Evolutionary conservation across 1,284 basidiomycete species (phyloP), one percentile per base, ranked within the genome.

Genomic region (Papiliotrema flavescens): DNA sequence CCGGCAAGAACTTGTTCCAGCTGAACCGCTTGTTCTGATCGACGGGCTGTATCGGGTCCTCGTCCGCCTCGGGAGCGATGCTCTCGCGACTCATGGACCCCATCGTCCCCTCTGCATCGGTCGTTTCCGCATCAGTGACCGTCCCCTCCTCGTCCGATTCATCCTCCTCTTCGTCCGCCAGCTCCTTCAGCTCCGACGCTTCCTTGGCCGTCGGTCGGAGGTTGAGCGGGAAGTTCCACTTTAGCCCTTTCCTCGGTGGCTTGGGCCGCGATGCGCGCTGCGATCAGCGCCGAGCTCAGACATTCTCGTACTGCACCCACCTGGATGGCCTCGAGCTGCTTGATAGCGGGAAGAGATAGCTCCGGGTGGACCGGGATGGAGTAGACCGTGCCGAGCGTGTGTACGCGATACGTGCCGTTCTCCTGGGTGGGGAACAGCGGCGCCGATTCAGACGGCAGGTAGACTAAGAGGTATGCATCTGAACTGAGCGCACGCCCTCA

Each of bases 401-500:
- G 64, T 4, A 72, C 66, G 47, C 67, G 63, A 47, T 73, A 67
- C 3, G 60, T 49, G 35, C 59, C 51, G 24, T 3, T 42, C 35
- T 24, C 36, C 39, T 22, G 40, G 15, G 23, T 50, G 15, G 23
- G 42, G 23, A 35, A 45, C 22, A 36, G 42, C 44, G 34, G 15
- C 34, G 22, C 51, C 32, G 28, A 28, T 20, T 24, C 39, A 40
- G 67, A 49, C 22, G 70, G 65, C 13, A 76, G 57, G 59, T 76
- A 75, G 7, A 75, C 67, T 23, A 76, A 54, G 11, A 78, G 59
- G 56, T 76, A 76, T 0, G 74, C 69, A 20, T 70, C 75, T 75
- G 50, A 3, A 37, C 17, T 20, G 48, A 55, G 43, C 62, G 57
- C 26, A 9, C 32, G 5, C 32, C 19, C 8, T 17, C 15, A 26